Evolutionary conservation across 2,329 filamentous ascomycete genomes (phyloP).

Genomic region (Alternaria sp.): DNA sequence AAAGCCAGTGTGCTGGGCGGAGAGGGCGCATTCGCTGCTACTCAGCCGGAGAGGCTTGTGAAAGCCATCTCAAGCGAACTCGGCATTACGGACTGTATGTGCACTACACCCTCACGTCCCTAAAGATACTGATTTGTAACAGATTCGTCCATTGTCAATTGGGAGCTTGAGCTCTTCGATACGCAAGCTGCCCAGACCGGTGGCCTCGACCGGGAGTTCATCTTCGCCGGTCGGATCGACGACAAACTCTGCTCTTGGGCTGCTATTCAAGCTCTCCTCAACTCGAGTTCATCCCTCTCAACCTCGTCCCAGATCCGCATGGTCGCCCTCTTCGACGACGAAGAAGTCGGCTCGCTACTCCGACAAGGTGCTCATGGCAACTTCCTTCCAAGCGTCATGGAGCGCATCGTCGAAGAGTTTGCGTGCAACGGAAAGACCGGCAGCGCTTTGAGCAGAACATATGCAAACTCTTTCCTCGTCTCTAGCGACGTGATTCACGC

Average conservation of each 20-base stretch:
- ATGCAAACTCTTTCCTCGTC: constrained; percentile 89
- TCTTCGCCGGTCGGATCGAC: constrained; percentile 93
- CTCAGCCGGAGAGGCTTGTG: constrained; percentile 85
- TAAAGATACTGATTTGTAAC: background rate
- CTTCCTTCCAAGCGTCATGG: constrained; percentile 81
- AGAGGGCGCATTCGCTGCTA: constrained; percentile 75
- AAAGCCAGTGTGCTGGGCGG: constrained; percentile 61
- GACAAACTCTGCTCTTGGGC: constrained; percentile 98
- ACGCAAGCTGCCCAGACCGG: constrained; percentile 82
- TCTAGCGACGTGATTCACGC: constrained; percentile 94
- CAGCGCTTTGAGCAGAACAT: constrained; percentile 76
- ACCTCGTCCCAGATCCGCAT: constrained; percentile 79
- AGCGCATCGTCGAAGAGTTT: constrained; percentile 78
- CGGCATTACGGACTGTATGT: constrained; percentile 67
- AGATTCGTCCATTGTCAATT: constrained; percentile 80
- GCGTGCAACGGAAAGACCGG: constrained; percentile 52
- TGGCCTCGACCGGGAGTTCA: constrained; percentile 89
- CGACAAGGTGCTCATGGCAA: constrained; percentile 90
- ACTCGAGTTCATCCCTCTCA: constrained; percentile 58
- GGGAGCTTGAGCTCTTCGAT: constrained; percentile 97
- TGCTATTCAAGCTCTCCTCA: constrained; percentile 81
- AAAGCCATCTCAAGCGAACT: constrained; percentile 80
- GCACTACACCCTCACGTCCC: background rate
- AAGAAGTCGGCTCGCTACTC: constrained; percentile 91
- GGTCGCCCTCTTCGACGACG: constrained; percentile 93